Conservation (phyloP, 225 moss, liverwort and hornwort species). For the Bryum argenteum region DNA sequence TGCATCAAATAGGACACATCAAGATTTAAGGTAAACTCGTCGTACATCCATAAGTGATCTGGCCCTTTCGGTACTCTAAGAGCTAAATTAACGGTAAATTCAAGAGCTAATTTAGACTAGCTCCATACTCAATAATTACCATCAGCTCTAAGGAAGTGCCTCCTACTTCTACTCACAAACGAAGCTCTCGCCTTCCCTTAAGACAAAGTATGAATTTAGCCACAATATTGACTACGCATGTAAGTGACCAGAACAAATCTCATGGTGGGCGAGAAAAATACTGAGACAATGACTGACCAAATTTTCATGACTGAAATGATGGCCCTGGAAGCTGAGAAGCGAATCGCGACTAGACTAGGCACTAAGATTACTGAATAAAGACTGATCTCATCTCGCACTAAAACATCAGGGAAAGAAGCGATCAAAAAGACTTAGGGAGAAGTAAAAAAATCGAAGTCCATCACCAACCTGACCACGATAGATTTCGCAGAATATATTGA, state of each 20-base stretch:
- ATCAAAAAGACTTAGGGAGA: constrained; percentile 15
- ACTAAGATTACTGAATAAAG: neutral
- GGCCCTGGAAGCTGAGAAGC: neutral
- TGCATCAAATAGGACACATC: constrained; percentile 33
- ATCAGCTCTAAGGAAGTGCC: constrained; percentile 23
- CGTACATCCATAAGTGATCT: neutral
- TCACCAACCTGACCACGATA: constrained; percentile 84
- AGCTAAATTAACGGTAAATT: constrained; percentile 9
- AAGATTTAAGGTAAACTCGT: neutral
- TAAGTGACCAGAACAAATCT: constrained; percentile 16
- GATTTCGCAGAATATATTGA: constrained; percentile 89
- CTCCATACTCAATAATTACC: neutral
- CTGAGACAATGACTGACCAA: constrained; percentile 6
- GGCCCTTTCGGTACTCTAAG: constrained; percentile 4
- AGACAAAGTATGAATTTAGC: constrained; percentile 15
- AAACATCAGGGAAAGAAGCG: constrained; percentile 19
- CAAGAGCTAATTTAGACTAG: no score
- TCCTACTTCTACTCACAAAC: constrained; percentile 20
- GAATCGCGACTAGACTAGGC: neutral
- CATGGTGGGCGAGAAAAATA: constrained; percentile 16
- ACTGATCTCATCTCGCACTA: constrained; percentile 10
- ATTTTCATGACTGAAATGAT: neutral
- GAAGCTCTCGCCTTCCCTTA: constrained; percentile 4
- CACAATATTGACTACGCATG: constrained; percentile 10
- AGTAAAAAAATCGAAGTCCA: neutral